Evolutionary conservation across 2,329 filamentous ascomycete species (phyloP).

Genomic region (Ampelomyces quisqualis): DNA sequence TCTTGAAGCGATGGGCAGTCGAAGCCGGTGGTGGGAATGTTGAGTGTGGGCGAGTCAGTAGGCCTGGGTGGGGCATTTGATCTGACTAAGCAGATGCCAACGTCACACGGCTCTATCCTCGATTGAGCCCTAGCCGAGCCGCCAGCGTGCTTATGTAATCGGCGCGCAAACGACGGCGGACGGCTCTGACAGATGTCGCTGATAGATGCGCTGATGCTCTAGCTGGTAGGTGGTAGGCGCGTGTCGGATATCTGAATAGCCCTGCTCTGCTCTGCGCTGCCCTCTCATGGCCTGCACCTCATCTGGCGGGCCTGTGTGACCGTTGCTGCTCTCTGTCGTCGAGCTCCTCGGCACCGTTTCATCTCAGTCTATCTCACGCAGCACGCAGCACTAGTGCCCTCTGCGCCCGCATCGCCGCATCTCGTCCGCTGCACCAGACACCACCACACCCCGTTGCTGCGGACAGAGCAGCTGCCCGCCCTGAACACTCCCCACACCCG

Average conservation of each 20-base stretch:
- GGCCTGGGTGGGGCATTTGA: conserved; percentile 3
- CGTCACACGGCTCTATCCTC: conserved; percentile 8
- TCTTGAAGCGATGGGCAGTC: too few relatives aligned
- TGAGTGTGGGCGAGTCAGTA: not conserved
- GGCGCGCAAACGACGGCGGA: conserved; percentile 12
- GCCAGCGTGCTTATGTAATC: too few relatives aligned
- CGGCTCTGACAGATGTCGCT: conserved; percentile 7
- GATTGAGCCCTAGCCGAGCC: too few relatives aligned
- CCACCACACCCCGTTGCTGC: conserved; percentile 12
- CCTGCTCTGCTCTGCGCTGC: not conserved
- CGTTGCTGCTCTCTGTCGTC: conserved; percentile 20
- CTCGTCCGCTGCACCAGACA: conserved; percentile 37
- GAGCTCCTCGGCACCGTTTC: conserved; percentile 34
- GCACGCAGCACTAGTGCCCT: conserved; percentile 20
- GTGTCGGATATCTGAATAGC: not conserved
- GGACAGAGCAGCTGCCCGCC: not conserved
- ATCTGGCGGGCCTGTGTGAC: too few relatives aligned
- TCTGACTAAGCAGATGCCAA: not conserved
- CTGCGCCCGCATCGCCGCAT: conserved; percentile 12
- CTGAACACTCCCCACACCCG: not conserved
- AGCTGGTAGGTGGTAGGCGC: too few relatives aligned
- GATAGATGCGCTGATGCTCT: not conserved
- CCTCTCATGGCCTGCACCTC: too few relatives aligned
- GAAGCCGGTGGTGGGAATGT: too few relatives aligned
- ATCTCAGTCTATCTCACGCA: too few relatives aligned